These are phyloP conservation scores for Phytopythium oedochilum DNA, from an alignment of 352 stramenopile species.

Conservation along the genomic window DNA sequence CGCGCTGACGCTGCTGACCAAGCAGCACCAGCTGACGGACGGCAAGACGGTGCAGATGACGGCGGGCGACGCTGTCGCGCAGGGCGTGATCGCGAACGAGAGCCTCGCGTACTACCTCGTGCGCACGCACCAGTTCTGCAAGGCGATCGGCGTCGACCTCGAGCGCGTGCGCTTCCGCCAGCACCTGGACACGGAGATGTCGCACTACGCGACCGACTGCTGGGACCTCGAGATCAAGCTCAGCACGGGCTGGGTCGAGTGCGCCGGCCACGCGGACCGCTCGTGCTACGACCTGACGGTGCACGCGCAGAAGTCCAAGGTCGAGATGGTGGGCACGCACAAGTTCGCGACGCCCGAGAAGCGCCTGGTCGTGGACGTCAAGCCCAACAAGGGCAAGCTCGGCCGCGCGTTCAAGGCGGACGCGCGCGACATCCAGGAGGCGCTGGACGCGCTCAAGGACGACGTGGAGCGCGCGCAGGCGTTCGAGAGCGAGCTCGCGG, in stretches of 20 bases:
- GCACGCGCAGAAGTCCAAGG: slow-evolving; percentile 85
- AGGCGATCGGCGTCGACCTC: slow-evolving; percentile 93
- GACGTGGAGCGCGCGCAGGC: slow-evolving; percentile 85
- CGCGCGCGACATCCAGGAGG: slow-evolving; percentile 66
- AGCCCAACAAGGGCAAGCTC: slow-evolving; percentile 96
- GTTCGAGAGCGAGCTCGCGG: slow-evolving; percentile 90
- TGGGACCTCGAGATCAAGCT: slow-evolving; percentile 99
- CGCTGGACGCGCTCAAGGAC: slow-evolving; percentile 80
- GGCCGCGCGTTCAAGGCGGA: slow-evolving; percentile 97
- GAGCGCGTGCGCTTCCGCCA: slow-evolving; percentile 96
- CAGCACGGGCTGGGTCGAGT: slow-evolving; percentile 98
- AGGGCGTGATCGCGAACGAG: slow-evolving; percentile 97
- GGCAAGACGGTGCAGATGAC: slow-evolving; percentile 95
- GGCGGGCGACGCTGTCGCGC: slow-evolving; percentile 87
- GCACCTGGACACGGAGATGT: slow-evolving; percentile 99
- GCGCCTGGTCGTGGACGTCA: slow-evolving; percentile 91
- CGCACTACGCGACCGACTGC: slow-evolving; percentile 99
- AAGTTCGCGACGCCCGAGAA: slow-evolving; percentile 93
- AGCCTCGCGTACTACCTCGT: slow-evolving; percentile 99
- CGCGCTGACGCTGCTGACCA: slow-evolving; percentile 88
- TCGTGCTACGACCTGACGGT: slow-evolving; percentile 97
- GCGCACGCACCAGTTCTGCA: slow-evolving; percentile 95
- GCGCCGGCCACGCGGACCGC: slow-evolving; percentile 97
- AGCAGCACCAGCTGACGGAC: slow-evolving; percentile 95
- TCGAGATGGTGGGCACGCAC: slow-evolving; percentile 86